A percentile compares a stretch with the other conserved stretches of the same genome.
phyloP scores from a whole-genome alignment of 2,329 filamentous ascomycete genomes.

The Cyanodermella asteris region DNA sequence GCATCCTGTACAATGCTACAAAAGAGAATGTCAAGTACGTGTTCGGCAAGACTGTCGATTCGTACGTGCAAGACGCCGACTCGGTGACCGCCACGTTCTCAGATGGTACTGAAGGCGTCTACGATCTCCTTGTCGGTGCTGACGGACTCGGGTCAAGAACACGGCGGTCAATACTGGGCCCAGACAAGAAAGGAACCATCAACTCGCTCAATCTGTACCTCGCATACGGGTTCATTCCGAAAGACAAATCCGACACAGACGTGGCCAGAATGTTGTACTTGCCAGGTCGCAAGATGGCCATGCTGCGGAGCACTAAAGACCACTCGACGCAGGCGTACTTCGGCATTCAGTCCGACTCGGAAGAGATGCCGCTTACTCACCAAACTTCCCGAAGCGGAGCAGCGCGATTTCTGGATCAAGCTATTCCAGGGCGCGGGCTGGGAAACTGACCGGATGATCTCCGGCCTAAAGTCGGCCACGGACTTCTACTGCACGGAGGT shows the following conservation, averaged over 20 bases:
- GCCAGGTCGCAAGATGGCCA: slow-evolving; percentile 17
- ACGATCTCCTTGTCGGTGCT: slow-evolving; percentile 2
- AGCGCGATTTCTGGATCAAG: slow-evolving; percentile 16
- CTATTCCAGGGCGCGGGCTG: slow-evolving; percentile 24
- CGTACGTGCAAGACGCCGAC: slow-evolving; percentile 9
- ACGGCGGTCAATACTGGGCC: slow-evolving; percentile 12
- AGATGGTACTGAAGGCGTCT: slow-evolving; percentile 7
- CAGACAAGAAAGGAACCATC: background rate
- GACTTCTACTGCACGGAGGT: slow-evolving; percentile 27
- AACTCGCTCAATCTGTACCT: slow-evolving; percentile 11
- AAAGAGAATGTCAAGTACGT: slow-evolving; percentile 11
- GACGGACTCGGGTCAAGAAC: slow-evolving; percentile 3
- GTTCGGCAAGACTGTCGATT: slow-evolving; percentile 14
- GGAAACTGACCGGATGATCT: slow-evolving; percentile 19
- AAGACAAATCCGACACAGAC: slow-evolving; percentile 12
- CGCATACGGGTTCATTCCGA: slow-evolving; percentile 18
- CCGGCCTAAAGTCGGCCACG: slow-evolving; percentile 7
- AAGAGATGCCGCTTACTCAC: slow-evolving; percentile 11
- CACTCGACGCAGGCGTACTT: slow-evolving; percentile 20
- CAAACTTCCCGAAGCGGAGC: slow-evolving; percentile 19
- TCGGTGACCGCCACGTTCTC: slow-evolving; percentile 10
- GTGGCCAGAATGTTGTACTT: slow-evolving; percentile 16
- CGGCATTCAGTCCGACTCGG: slow-evolving; percentile 9
- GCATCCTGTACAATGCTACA: slow-evolving; percentile 18
- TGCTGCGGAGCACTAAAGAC: slow-evolving; percentile 18